Conservation (phyloP, 2,329 filamentous ascomycete species). For the Mollisiaceae sp. region DNA sequence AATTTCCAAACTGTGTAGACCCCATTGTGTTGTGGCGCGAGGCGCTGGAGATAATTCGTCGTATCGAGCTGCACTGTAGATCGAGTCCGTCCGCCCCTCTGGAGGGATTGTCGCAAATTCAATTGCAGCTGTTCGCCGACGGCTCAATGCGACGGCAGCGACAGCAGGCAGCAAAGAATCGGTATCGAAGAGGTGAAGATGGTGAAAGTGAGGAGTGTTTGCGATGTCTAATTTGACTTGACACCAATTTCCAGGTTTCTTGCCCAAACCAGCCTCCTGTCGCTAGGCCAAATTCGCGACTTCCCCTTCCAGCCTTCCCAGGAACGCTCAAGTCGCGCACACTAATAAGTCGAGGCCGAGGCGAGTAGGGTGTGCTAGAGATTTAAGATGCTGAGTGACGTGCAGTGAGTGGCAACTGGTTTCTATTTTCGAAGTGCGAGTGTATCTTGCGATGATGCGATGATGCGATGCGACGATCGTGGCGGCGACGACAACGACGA, state of each 20-base stretch:
- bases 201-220: conserved; percentile 1
- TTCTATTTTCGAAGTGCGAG: conserved; percentile 2
- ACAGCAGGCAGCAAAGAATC: neutral
- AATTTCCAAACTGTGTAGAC: conserved; percentile 59
- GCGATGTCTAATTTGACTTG: neutral
- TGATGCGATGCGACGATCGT: neutral
- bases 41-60: neutral
- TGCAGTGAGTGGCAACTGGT: neutral
- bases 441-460: neutral
- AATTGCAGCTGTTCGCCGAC: conserved; percentile 10
- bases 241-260: neutral
- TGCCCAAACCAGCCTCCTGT: neutral
- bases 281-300: conserved; percentile 9
- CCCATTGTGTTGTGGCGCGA: conserved; percentile 30
- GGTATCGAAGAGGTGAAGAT: neutral
- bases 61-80: conserved; percentile 6
- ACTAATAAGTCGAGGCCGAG: neutral
- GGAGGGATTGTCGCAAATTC: neutral
- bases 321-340: conserved; percentile 7
- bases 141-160: conserved; percentile 5
- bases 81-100: conserved; percentile 7
- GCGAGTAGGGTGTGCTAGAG: neutral
- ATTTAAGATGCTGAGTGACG: neutral
- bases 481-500: neutral
- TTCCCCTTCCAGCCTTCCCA: conserved; percentile 13